These are phyloP conservation scores for Mycena albidolilacea DNA, from an alignment of 768 basidiomycete genomes.

Conservation along the genomic window DNA sequence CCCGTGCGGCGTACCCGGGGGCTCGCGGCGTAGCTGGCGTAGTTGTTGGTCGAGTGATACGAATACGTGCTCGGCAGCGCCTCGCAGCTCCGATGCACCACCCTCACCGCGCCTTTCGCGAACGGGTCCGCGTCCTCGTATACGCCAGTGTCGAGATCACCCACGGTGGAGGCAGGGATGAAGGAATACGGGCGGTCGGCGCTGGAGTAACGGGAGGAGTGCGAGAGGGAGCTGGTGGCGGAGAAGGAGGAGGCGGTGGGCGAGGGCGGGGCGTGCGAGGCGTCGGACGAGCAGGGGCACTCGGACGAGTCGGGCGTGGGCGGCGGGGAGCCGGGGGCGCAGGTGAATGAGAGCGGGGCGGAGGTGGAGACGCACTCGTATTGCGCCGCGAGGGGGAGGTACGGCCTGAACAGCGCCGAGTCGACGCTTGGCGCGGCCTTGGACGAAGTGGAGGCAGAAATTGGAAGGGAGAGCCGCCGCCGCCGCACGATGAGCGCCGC, in stretches of 20 bases:
- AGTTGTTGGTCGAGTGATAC: too few species aligned
- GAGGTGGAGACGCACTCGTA: slow-evolving; percentile 36
- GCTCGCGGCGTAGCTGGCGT: too few species aligned
- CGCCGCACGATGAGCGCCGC: too few species aligned
- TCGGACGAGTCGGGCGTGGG: neutral
- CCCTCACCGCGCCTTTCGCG: slow-evolving; percentile 44
- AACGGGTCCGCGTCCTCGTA: slow-evolving; percentile 40
- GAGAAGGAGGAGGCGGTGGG: slow-evolving; percentile 26
- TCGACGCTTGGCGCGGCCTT: neutral
- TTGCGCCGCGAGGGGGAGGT: slow-evolving; percentile 36
- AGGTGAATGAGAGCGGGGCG: neutral
- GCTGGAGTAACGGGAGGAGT: neutral
- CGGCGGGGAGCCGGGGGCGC: neutral
- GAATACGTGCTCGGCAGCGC: neutral
- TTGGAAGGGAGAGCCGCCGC: too few species aligned
- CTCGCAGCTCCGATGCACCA: slow-evolving; percentile 43
- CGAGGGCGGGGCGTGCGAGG: slow-evolving; percentile 22
- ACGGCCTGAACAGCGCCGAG: slow-evolving; percentile 31
- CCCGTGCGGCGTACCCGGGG: too few species aligned
- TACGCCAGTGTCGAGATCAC: too few species aligned
- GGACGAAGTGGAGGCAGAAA: too few species aligned
- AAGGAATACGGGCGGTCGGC: neutral
- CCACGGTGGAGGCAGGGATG: slow-evolving; percentile 25
- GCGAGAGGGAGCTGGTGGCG: neutral
- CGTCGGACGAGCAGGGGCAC: neutral